phyloP scores from a whole-genome alignment of 805 yeast genomes.

The Saturnispora besseyi region DNA sequence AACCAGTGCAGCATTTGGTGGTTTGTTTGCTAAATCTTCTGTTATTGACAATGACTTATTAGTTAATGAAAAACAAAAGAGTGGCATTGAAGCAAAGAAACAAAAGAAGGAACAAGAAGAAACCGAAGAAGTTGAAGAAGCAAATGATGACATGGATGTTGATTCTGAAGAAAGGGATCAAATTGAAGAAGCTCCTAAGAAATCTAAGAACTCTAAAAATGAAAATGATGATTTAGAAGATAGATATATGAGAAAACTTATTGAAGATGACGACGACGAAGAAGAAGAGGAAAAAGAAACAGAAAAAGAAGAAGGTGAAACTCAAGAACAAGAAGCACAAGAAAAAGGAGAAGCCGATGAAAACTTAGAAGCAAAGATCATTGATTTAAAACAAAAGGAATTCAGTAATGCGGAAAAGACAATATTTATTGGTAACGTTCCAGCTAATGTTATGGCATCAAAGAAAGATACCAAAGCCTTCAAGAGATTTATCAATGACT shows the following conservation, averaged over 20 bases:
- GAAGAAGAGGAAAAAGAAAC: conserved; percentile 10
- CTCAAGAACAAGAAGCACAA: conserved; percentile 14
- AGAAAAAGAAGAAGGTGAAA: conserved; percentile 6
- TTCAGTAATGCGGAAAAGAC: conserved; percentile 77
- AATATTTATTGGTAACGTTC: conserved; percentile 80
- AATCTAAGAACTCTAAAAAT: conserved; percentile 15
- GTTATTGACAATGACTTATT: conserved; percentile 36
- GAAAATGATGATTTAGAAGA: conserved; percentile 15
- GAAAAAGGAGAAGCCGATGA: conserved; percentile 19
- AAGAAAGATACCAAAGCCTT: conserved; percentile 55
- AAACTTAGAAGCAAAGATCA: conserved; percentile 34
- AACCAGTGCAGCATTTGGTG: conserved; percentile 7
- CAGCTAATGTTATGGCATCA: conserved; percentile 52
- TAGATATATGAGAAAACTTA: conserved; percentile 17
- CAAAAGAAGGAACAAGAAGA: conserved; percentile 12
- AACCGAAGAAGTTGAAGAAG: conserved; percentile 15
- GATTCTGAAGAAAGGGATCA: conserved; percentile 21
- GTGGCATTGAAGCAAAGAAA: conserved; percentile 8
- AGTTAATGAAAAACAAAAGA: conserved; percentile 23
- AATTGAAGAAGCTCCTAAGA: conserved; percentile 17
- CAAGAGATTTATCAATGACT: conserved; percentile 48
- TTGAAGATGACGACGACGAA: conserved; percentile 17
- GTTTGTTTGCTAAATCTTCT: conserved; percentile 31
- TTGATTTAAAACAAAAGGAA: conserved; percentile 63
- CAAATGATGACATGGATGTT: conserved; percentile 18